Evolutionary conservation across 164 flowering plant species (phyloP).

Genomic region (Tinospora cordifolia): DNA sequence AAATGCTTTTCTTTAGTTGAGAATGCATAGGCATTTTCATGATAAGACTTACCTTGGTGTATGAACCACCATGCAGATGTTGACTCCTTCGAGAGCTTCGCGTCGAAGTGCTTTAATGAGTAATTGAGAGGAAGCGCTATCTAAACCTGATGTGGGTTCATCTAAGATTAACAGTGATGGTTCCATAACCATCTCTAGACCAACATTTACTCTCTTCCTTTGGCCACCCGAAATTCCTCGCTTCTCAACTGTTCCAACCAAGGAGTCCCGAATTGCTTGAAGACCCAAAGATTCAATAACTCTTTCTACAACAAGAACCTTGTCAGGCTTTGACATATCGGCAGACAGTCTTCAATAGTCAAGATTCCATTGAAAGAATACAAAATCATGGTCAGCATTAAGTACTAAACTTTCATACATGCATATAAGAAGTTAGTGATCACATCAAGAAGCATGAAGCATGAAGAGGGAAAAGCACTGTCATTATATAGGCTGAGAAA

Average conservation of each 20-base stretch:
- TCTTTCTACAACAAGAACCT: constrained; percentile 88
- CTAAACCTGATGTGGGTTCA: constrained; percentile 95
- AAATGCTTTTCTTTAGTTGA: neutral
- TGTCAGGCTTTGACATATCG: constrained; percentile 70
- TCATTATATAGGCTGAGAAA: neutral
- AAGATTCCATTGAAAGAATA: constrained; percentile 10
- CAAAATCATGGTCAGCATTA: constrained; percentile 11
- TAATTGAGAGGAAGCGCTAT: constrained; percentile 85
- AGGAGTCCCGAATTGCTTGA: constrained; percentile 70
- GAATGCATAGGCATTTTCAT: neutral
- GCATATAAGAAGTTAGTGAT: neutral
- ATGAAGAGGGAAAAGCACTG: no score
- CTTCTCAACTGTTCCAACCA: constrained; percentile 96
- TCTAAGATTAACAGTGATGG: constrained; percentile 91
- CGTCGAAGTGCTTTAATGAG: constrained; percentile 91
- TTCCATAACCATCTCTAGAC: constrained; percentile 98
- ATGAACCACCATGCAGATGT: constrained; percentile 93
- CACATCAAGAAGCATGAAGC: neutral
- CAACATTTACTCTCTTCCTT: constrained; percentile 95
- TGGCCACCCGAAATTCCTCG: constrained; percentile 99
- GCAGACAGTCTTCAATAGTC: constrained; percentile 54
- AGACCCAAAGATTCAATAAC: constrained; percentile 89
- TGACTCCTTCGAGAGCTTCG: constrained; percentile 97
- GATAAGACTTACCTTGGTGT: constrained; percentile 66
- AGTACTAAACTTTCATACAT: no score